These are phyloP conservation scores for Aspergillus fischeri DNA, from an alignment of 2,329 filamentous ascomycete species.

Conservation along the genomic window DNA sequence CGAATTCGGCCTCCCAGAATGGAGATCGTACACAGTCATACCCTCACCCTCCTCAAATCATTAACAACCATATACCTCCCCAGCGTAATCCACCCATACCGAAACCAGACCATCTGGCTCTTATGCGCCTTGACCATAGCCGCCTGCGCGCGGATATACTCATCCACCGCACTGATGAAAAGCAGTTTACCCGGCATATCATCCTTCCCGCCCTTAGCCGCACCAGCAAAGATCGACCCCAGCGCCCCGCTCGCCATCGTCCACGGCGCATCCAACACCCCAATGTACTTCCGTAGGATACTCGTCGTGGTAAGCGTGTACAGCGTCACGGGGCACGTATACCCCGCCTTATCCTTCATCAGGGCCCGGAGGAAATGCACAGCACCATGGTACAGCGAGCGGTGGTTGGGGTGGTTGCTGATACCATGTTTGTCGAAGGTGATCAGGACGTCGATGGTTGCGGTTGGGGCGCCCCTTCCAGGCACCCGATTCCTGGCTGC, in stretches of 20 bases:
- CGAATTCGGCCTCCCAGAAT: neutral
- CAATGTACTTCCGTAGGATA: slow-evolving; percentile 74
- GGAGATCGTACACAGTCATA: slow-evolving; percentile 17
- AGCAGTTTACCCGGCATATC: slow-evolving; percentile 60
- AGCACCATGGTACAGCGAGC: slow-evolving; percentile 79
- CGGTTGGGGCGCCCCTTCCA: slow-evolving; percentile 38
- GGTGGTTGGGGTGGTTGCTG: slow-evolving; percentile 89
- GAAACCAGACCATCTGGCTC: slow-evolving; percentile 98
- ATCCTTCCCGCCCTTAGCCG: slow-evolving; percentile 33
- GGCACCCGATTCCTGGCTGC: slow-evolving; percentile 36
- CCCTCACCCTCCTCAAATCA: slow-evolving; percentile 64
- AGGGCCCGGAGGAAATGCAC: slow-evolving; percentile 66
- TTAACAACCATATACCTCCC: slow-evolving; percentile 96
- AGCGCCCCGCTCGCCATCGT: slow-evolving; percentile 61
- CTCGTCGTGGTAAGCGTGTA: slow-evolving; percentile 77
- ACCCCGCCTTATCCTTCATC: slow-evolving; percentile 59
- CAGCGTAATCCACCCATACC: slow-evolving; percentile 88
- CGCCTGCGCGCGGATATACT: slow-evolving; percentile 65
- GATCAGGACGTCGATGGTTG: slow-evolving; percentile 73
- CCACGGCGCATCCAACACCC: slow-evolving; percentile 68
- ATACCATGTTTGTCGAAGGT: slow-evolving; percentile 85
- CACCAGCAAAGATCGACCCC: slow-evolving; percentile 21
- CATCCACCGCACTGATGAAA: slow-evolving; percentile 64
- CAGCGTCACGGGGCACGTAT: slow-evolving; percentile 70
- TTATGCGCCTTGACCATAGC: slow-evolving; percentile 88